Evolutionary conservation across 179 eudicot species (phyloP).

Genomic region (Sideroxylon spinosum): DNA sequence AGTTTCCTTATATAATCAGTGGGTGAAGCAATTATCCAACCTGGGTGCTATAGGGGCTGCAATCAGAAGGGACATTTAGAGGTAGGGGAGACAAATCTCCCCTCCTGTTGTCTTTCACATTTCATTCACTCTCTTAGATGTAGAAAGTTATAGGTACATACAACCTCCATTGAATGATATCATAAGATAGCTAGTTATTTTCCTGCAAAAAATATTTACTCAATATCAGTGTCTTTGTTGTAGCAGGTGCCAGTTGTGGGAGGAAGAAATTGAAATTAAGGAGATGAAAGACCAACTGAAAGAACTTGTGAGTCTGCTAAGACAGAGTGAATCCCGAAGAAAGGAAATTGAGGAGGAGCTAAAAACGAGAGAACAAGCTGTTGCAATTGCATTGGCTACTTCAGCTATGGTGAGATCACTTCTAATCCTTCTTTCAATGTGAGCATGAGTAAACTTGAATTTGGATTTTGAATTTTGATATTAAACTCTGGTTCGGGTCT

Average conservation of each 20-base stretch:
- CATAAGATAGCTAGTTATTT: neutral
- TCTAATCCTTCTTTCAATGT: neutral
- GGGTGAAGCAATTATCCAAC: neutral
- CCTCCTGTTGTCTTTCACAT: neutral
- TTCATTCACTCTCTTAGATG: neutral
- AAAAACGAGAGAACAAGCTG: slow-evolving; percentile 78
- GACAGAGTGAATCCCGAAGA: slow-evolving; percentile 88
- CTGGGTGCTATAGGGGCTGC: neutral
- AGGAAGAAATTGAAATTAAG: slow-evolving; percentile 71
- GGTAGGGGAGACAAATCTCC: neutral
- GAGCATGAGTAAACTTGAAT: neutral
- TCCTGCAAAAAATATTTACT: neutral
- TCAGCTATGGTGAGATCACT: slow-evolving; percentile 58
- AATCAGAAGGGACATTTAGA: neutral
- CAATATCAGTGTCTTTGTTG: slow-evolving; percentile 3
- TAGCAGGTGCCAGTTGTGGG: slow-evolving; percentile 77
- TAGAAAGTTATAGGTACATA: neutral
- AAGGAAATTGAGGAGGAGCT: slow-evolving; percentile 93
- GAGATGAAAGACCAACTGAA: slow-evolving; percentile 92
- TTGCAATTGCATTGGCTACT: slow-evolving; percentile 60
- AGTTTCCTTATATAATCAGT: neutral
- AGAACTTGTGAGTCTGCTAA: slow-evolving; percentile 76
- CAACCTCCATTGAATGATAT: slow-evolving; percentile 1
- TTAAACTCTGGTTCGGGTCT: neutral
- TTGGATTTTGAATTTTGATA: neutral